Percentiles rank a stretch among this genome's conserved stretches.
These are phyloP conservation scores for Fusarium irregulare DNA, from an alignment of 2,329 filamentous ascomycete species.

Conservation along the genomic window DNA sequence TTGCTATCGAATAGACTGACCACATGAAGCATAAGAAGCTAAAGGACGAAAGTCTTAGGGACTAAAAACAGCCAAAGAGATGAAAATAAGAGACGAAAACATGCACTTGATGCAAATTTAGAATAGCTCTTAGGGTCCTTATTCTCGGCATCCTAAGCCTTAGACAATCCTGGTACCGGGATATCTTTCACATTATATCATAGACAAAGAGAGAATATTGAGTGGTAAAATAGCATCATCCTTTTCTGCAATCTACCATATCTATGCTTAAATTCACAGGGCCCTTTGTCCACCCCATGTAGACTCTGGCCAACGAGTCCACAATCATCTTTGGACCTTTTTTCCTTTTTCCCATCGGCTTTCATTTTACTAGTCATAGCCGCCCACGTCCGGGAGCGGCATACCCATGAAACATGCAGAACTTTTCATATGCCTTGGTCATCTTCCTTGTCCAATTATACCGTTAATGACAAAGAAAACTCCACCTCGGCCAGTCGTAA, in stretches of 20 bases:
- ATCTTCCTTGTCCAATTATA: slow-evolving; percentile 49
- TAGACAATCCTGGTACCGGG: too few species aligned
- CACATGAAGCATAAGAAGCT: too few species aligned
- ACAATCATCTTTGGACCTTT: slow-evolving; percentile 36
- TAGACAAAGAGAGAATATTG: not conserved
- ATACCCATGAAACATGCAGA: slow-evolving; percentile 50
- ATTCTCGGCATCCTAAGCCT: not conserved
- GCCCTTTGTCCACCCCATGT: slow-evolving; percentile 39
- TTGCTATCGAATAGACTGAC: too few species aligned
- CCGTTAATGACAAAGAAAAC: slow-evolving; percentile 49
- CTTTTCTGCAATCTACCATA: slow-evolving; percentile 53
- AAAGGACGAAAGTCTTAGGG: too few species aligned
- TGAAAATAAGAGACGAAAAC: too few species aligned
- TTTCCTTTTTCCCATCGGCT: slow-evolving; percentile 42
- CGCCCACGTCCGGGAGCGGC: slow-evolving; percentile 39
- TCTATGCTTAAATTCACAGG: slow-evolving; percentile 52
- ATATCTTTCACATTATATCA: too few species aligned
- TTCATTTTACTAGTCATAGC: slow-evolving; percentile 47
- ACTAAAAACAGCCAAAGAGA: too few species aligned
- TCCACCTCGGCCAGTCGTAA: slow-evolving; percentile 31
- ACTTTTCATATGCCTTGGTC: slow-evolving; percentile 52
- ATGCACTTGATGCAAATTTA: too few species aligned
- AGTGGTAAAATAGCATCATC: slow-evolving; percentile 46
- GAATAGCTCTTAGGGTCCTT: too few species aligned
- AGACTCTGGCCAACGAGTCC: slow-evolving; percentile 41